phyloP scores from a whole-genome alignment of 352 stramenopile genomes.

The Phytophthora pinifolia region DNA sequence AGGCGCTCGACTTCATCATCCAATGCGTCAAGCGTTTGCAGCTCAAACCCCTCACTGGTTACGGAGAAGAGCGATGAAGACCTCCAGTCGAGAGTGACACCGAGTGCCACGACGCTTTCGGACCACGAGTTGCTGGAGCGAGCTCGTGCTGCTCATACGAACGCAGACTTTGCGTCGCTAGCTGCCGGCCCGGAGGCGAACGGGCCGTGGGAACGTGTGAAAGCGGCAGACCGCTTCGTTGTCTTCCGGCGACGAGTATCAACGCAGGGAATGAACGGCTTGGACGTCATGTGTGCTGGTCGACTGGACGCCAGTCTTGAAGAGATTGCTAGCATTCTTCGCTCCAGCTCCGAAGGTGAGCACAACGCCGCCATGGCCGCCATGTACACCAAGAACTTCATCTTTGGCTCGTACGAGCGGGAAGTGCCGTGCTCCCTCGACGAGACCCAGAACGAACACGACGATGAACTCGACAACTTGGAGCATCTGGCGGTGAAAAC shows the following conservation, averaged over 20 bases:
- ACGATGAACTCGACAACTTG: not conserved
- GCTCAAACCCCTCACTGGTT: too few relatives aligned
- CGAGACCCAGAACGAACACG: not conserved
- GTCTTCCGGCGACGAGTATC: conserved; percentile 8
- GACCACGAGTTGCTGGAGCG: conserved; percentile 10
- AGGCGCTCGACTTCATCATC: too few relatives aligned
- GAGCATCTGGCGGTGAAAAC: conserved; percentile 26
- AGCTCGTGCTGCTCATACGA: conserved; percentile 9
- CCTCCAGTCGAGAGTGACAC: too few relatives aligned
- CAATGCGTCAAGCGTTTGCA: too few relatives aligned
- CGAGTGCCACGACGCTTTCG: not conserved
- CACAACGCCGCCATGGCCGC: conserved; percentile 28
- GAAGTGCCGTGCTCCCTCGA: conserved; percentile 1
- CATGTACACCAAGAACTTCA: conserved; percentile 29
- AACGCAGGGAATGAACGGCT: not conserved
- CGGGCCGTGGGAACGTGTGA: conserved; percentile 11
- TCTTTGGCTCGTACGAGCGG: conserved; percentile 30
- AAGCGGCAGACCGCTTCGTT: conserved; percentile 7
- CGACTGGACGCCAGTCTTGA: conserved; percentile 22
- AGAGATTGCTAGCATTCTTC: conserved; percentile 21
- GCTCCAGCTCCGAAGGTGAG: conserved; percentile 10
- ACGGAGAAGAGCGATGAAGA: too few relatives aligned
- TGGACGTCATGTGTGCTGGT: conserved; percentile 28
- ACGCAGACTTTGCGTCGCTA: conserved; percentile 9
- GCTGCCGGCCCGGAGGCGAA: not conserved